Conservation (phyloP, 2,329 filamentous ascomycete genomes). For the Penicillium oxalicum region DNA sequence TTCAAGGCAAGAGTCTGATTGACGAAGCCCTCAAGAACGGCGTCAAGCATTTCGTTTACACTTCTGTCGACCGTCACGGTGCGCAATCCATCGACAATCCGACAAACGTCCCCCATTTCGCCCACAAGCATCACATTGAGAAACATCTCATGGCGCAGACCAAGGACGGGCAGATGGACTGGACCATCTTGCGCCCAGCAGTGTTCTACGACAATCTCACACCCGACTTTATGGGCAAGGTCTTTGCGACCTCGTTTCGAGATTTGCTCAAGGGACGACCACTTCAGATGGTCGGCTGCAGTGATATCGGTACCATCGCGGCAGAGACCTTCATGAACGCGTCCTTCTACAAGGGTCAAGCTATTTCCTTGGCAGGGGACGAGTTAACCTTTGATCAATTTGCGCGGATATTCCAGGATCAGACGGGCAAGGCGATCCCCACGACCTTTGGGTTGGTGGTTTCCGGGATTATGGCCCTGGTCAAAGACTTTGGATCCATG, state of each 20-base stretch:
- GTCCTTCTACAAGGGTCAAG: conserved; percentile 40
- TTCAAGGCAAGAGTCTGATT: conserved; percentile 54
- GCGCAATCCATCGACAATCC: conserved; percentile 46
- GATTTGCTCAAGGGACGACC: conserved; percentile 39
- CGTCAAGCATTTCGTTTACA: conserved; percentile 59
- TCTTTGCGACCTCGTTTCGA: conserved; percentile 42
- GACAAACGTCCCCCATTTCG: conserved; percentile 58
- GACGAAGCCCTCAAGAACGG: conserved; percentile 51
- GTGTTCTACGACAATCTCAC: conserved; percentile 57
- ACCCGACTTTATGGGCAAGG: conserved; percentile 44
- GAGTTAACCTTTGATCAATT: conserved; percentile 46
- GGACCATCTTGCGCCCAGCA: conserved; percentile 57
- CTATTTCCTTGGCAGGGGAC: conserved; percentile 49
- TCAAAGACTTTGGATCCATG: conserved; percentile 45
- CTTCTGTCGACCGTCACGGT: conserved; percentile 58
- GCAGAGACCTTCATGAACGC: conserved; percentile 46
- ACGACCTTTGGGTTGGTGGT: conserved; percentile 39
- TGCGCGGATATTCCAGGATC: conserved; percentile 41
- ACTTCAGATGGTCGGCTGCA: conserved; percentile 40
- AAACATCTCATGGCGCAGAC: conserved; percentile 50
- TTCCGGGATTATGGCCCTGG: conserved; percentile 35
- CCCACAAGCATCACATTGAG: conserved; percentile 57
- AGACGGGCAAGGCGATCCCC: conserved; percentile 42
- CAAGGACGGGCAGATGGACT: conserved; percentile 46
- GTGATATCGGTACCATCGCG: conserved; percentile 50